phyloP scores from a whole-genome alignment of 1,139 yeast species.

The Candida buenavistaensis region DNA sequence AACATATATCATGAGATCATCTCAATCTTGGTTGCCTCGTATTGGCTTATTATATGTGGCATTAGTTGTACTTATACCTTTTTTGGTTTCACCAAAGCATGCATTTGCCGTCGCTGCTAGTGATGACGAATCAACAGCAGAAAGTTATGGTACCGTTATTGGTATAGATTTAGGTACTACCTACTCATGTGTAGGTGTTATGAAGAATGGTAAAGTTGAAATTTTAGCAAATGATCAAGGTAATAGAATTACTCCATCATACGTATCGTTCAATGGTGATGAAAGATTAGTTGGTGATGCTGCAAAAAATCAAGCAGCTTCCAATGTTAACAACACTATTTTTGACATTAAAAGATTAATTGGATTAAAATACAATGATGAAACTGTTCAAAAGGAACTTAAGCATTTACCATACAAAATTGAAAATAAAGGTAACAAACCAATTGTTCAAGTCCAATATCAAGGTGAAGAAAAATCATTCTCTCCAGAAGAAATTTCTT shows the following conservation, averaged over 20 bases:
- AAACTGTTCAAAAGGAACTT: conserved; percentile 76
- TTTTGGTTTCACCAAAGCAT: conserved; percentile 30
- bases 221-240: conserved; percentile 95
- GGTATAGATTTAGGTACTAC: conserved; percentile 88
- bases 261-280: conserved; percentile 80
- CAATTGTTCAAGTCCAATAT: conserved; percentile 72
- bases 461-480: conserved; percentile 69
- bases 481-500: conserved; percentile 89
- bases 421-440: conserved; percentile 71
- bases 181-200: conserved; percentile 92
- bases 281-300: conserved; percentile 94
- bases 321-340: conserved; percentile 75
- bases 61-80: conserved; percentile 48
- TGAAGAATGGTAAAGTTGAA: conserved; percentile 90
- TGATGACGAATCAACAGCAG: conserved; percentile 43
- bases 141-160: conserved; percentile 74
- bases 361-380: conserved; percentile 75
- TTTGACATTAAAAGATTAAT: conserved; percentile 87
- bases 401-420: conserved; percentile 79
- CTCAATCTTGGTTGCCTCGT: conserved; percentile 16
- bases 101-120: conserved; percentile 29
- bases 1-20: conserved; percentile 11
- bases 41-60: conserved; percentile 18
- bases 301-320: conserved; percentile 89
- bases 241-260: conserved; percentile 91